These are phyloP conservation scores for Fusarium sp. DNA, from an alignment of 2,329 filamentous ascomycete species.

Conservation along the genomic window DNA sequence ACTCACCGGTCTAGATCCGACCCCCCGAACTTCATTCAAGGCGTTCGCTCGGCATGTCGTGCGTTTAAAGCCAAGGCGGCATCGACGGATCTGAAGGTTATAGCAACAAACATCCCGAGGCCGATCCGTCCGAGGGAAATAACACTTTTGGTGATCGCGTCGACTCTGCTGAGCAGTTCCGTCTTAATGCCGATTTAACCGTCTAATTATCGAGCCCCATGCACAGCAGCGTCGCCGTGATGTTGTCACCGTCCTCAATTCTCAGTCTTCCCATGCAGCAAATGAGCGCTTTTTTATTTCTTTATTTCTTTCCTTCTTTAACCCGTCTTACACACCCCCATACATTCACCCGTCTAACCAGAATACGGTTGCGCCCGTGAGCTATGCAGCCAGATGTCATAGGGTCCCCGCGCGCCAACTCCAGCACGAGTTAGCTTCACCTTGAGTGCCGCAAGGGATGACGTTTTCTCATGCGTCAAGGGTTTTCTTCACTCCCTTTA, in stretches of 20 bases:
- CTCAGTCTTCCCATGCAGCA: neutral
- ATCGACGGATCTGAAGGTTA: neutral
- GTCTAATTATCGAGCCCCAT: neutral
- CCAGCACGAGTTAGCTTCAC: conserved; percentile 3
- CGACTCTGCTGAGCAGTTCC: conserved; percentile 1
- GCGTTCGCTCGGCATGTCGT: conserved; percentile 16
- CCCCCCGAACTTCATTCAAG: conserved; percentile 11
- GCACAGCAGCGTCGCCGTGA: neutral
- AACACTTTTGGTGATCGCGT: neutral
- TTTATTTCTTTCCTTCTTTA: neutral
- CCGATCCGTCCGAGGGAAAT: conserved; percentile 15
- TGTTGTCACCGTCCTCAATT: neutral
- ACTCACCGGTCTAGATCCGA: conserved; percentile 18
- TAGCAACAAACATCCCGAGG: conserved; percentile 9
- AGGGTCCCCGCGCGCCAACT: conserved; percentile 10
- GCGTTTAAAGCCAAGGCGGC: neutral
- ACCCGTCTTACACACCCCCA: neutral
- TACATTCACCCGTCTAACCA: conserved; percentile 1
- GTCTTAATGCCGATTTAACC: neutral
- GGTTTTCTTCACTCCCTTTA: conserved; percentile 12
- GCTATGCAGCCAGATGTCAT: conserved; percentile 36
- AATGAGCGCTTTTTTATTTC: conserved; percentile 2
- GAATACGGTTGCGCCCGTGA: neutral
- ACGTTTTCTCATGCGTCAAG: conserved; percentile 30
- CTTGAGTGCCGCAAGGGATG: conserved; percentile 5